Evolutionary conservation across 805 yeast genomes (phyloP), one percentile per base, ranked within the genome.

Genomic region (Starmerella floricola): DNA sequence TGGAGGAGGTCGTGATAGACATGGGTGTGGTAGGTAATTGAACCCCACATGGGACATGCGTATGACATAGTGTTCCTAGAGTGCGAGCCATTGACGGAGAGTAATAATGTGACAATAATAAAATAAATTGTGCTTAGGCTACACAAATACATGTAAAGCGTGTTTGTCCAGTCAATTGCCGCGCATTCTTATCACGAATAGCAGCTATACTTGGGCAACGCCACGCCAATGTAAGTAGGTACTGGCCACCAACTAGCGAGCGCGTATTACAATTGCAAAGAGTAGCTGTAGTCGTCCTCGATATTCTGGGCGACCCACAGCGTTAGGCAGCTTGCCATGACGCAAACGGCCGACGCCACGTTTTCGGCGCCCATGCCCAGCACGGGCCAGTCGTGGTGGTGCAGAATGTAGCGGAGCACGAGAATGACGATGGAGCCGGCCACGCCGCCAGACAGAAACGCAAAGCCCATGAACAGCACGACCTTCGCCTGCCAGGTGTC

Each of bases 221-320:
- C n/a, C n/a, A n/a, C n/a, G n/a, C n/a, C n/a, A n/a, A n/a, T n/a
- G n/a, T n/a, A n/a, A n/a, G n/a, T n/a, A n/a, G n/a, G n/a, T n/a
- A n/a, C n/a, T n/a, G n/a, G n/a, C n/a, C n/a, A n/a, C n/a, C n/a
- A n/a, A n/a, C n/a, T n/a, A n/a, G n/a, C n/a, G n/a, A n/a, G n/a
- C n/a, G n/a, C n/a, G n/a, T n/a, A 1, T 43, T 65, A 83, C 53
- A 84, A 66, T 24, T 94, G 86, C 59, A 87, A 72, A 35, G 94
- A 80, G 60, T 91, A 88, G 49, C 93, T 81, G 63, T 87, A 88
- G 62, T 88, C 97, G 57, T 91, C 97, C 61, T 91, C 96, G 45
- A 86, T 78, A 60, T 86, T 91, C 60, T 88, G 97, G 18, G 95
- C 85, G 41, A 88, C 66, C 98, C 98, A 91, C 54, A 91, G 66